Base-by-base conservation (phyloP, 2,329 filamentous ascomycete genomes). In the Botrytis fabae region DNA sequence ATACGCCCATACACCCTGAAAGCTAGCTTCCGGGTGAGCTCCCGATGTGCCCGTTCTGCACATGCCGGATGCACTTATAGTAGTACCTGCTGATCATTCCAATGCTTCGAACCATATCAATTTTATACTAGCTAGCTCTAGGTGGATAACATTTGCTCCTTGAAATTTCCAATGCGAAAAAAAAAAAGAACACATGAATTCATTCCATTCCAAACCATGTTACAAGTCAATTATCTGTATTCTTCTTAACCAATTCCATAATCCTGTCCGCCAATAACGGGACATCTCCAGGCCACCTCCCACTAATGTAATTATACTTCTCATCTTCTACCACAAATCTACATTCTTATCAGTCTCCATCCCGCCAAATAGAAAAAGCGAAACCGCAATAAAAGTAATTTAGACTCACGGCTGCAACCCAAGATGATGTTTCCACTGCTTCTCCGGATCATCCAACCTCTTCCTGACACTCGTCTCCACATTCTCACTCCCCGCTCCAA, bases 321-420 rank as follows among this genome's bases (percentile, higher is more conserved):
- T 83, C 79, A 69, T 87, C 86, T 76, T 85, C 82, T 4, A 86
- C 84, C 1, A 86, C 83, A 72, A 87, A 86, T 9, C 84, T 86
- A 73, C 10, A 61, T 59, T 18, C 61, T 61, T 42, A 51, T 12
- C 48, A 57, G n/a, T 10, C 14, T n/a, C 25, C 6, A 32, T 35
- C 14, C 28, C 38, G 20, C 16, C 22, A 18, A 2, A 6, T 6
- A 25, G 9, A n/a, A 57, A 4, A 60, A 69, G 60, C 6, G 14
- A 18, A 28, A n/a, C 22, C 2, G 48, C n/a, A 7, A 6, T 5
- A 16, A 4, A 51, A 51, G 18, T 5, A n/a, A 51, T 6, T 9
- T 0, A n/a, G 69, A 83, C 84, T 80, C 80, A 86, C 84, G 85
- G 83, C 10, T 78, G 80, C 22, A 82, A 80, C 28, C 80, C 78